Base-by-base conservation (phyloP, 805 yeast genomes). In the Barnettozyma populi region DNA sequence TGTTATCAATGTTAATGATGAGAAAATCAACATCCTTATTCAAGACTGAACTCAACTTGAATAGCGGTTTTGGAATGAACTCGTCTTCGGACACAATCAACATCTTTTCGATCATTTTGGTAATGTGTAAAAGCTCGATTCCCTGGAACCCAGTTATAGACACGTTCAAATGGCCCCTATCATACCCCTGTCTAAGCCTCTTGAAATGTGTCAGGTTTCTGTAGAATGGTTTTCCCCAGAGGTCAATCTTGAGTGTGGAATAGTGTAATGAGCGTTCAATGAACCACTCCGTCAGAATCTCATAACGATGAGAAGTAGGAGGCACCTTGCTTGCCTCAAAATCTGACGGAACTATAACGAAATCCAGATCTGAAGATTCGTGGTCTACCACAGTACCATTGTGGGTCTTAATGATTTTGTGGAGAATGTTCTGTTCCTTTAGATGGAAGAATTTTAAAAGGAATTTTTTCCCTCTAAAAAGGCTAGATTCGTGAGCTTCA, bases 71-170 rank as follows among this genome's bases (percentile, higher is more conserved):
- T 9, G 43, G 35, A 14, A 23, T 36, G 3, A 14, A 20, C 5
- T 18, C 72, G 66, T 46, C 73, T 71, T 36, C 69, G 68, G 45
- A 83, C 78, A 23, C 84, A 81, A 21, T 85, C 38, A 45, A 56
- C 25, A 74, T 59, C 18, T 68, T 51, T 16, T 46, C 57, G 8
- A 88, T 70, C 39, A 92, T 70, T 58, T 85, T 84, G 8, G 76
- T 79, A 11, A 85, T 60, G 64, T 88, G 96, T 37, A 86, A 66
- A 16, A 80, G 66, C 63, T 88, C 95, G 24, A 86, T 80, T 0
- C 95, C 95, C 19, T 80, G 74, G 61, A 84, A 88, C 3, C 96
- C 96, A 3, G 88, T 77, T 3, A 84, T 71, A 51, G 84, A 73
- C 44, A 64, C 47, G 40, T 64, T 52, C 50, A 65, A 62, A 13